Base-by-base conservation (phyloP, 1,139 yeast genomes). In the Protomyces inouyei region DNA sequence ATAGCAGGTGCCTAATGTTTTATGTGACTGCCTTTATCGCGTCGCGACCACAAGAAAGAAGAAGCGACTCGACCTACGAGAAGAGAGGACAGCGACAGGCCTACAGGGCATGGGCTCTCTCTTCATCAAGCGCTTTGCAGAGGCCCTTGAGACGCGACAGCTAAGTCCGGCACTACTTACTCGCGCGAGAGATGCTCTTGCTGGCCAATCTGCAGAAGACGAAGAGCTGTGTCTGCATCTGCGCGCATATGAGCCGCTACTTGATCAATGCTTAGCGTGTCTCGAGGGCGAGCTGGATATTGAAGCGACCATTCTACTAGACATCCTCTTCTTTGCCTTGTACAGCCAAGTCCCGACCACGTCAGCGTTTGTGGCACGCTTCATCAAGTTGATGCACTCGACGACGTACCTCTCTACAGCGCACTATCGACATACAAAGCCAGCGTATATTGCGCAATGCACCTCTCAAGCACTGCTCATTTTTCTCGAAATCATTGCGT, bases 331-430 rank as follows among this genome's bases (percentile, higher is more conserved):
- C 46, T 52, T 32, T 35, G 63, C 63, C 6, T 35, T 52, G 14
- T 59, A 46, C 53, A 37, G 40, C 37, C 46, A 23, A 6, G 40
- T 59, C 12, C 63, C 63, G 45, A 52, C 46, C 43, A 59, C 63
- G 14, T 40, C 45, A 8, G n/a, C 21, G 10, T 52, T 59, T 55
- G 56, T 40, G 21, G 32, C 46, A 23, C 23, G 28, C 14, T 59
- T 51, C 57, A n/a, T 40, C 21, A 38, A 52, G 25, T 9, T 40
- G 9, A 53, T 59, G 53, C 63, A 43, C 25, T 9, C 12, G 12
- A 52, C 55, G 14, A 32, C 35, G 9, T 52, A 28, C 16, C 23
- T 52, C 12, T 28, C 43, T 9, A 18, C 18, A 6, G 25, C 28
- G 14, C 16, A 14, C 12, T 52, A 35, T 21, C 28, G 40, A 18